Evolutionary conservation across 345 rosid genomes (phyloP), one percentile per base, ranked within the genome.

Genomic region (Arabis hirsuta): DNA sequence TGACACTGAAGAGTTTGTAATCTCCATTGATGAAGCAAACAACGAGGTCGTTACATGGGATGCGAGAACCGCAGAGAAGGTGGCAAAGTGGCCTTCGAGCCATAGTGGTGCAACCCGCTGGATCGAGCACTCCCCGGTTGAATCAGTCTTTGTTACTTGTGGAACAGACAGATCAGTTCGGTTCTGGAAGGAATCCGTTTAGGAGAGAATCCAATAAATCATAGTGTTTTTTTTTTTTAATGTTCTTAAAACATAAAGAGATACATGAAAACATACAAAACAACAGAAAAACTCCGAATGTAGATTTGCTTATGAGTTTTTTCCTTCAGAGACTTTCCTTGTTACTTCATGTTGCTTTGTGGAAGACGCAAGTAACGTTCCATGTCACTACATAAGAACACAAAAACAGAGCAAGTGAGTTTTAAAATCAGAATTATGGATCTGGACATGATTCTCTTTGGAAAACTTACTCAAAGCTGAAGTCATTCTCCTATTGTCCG

Each of bases 31-130:
- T 74, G 44, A 72, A 51, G 54, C 71, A 61, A 72, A 72, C 58
- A 69, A 76, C 65, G 91, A 92, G 85, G 82, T 89, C 9, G 86
- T 88, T 48, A 73, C 84, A 1, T 92, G 97, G 97, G 96, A 92
- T 75, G 94, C 92, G 19, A 73, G 86, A 74, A 86, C 89, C 6
- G 71, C 88, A 52, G 96, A 89, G 47, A 86, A 67, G 62, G 91
- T 91, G 67, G 90, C 93, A 68, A 87, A 67, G 68, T 89, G 85
- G 92, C 83, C 91, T 26, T 87, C 94, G 3, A 89, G 76, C 82
- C 97, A 89, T 68, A 77, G 69, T 9, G 88, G 96, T 47, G 71
- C 86, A n/a, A 90, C 97, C 0, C 86, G 91, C 3, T 91, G 94
- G 96, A 83, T 91, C 1, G 96, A 87, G 54, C 94, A 87, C 79